Conservation (phyloP, 2,329 filamentous ascomycete species). For the Raffaelea albimanens region DNA sequence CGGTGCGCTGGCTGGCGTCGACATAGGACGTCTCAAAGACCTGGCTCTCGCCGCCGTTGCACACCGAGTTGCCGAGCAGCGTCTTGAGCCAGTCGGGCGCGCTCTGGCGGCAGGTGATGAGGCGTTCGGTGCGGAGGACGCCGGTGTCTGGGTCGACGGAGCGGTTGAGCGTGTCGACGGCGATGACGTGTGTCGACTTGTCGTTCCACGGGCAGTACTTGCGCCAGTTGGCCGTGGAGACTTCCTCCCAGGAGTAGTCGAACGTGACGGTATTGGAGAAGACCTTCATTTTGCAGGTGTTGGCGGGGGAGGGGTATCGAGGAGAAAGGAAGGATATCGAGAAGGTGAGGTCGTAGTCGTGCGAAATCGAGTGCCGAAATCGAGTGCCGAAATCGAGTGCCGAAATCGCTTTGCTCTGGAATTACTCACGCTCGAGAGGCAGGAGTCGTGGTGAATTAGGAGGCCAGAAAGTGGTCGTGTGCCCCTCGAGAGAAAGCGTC, state of each 20-base stretch:
- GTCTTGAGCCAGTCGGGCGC: conserved; percentile 73
- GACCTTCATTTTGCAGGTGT: conserved; percentile 65
- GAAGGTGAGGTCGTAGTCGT: neutral
- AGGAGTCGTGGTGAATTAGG: no score
- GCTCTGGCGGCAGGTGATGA: conserved; percentile 52
- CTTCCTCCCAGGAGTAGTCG: conserved; percentile 98
- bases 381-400: no score
- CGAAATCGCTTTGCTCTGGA: no score
- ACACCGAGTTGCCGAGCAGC: conserved; percentile 60
- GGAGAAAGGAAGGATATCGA: neutral
- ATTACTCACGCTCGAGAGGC: no score
- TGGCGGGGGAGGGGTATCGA: neutral
- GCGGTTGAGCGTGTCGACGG: conserved; percentile 85
- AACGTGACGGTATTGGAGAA: conserved; percentile 86
- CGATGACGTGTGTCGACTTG: conserved; percentile 92
- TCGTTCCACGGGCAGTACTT: conserved; percentile 99
- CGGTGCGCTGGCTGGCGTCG: conserved; percentile 69
- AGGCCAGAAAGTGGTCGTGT: no score
- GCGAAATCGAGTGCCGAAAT: no score
- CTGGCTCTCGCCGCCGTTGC: conserved; percentile 58
- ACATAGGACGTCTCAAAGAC: conserved; percentile 97
- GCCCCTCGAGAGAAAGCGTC: neutral
- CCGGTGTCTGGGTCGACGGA: conserved; percentile 45
- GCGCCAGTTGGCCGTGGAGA: conserved; percentile 94
- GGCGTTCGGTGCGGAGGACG: conserved; percentile 51